Evolutionary conservation across 257 asterid genomes (phyloP).

Genomic region (Scutellaria minor): DNA sequence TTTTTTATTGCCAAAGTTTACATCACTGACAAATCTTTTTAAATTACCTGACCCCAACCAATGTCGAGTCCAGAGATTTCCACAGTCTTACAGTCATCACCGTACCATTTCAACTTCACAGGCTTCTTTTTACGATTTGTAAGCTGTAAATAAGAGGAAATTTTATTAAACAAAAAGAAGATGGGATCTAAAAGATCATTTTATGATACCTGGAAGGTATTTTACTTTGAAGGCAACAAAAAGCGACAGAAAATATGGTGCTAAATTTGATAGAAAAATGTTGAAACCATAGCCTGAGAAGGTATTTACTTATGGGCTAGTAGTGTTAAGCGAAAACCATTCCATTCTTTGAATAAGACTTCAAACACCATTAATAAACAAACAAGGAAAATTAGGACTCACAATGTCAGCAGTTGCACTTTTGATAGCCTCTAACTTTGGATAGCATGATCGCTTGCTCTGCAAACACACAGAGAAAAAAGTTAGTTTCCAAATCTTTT

Average conservation of each 20-base stretch:
- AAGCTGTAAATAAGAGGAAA: conserved; percentile 59
- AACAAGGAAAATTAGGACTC: conserved; percentile 44
- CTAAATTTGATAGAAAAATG: too few relatives aligned
- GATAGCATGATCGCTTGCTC: conserved; percentile 91
- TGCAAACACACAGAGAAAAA: conserved; percentile 47
- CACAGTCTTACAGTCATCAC: conserved; percentile 53
- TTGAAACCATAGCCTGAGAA: too few relatives aligned
- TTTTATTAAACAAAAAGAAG: conserved; percentile 13
- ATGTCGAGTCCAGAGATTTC: conserved; percentile 94
- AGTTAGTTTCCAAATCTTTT: background rate
- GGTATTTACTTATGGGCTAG: too few relatives aligned
- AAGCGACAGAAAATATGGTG: too few relatives aligned
- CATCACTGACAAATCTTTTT: background rate
- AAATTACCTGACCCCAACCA: conserved; percentile 98
- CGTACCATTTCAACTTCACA: conserved; percentile 73
- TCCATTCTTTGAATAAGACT: too few relatives aligned
- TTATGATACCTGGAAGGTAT: too few relatives aligned
- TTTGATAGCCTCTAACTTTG: conserved; percentile 85
- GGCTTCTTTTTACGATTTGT: conserved; percentile 71
- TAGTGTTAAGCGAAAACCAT: too few relatives aligned
- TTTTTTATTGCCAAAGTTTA: too few relatives aligned
- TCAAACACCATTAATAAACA: too few relatives aligned
- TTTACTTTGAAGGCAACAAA: too few relatives aligned
- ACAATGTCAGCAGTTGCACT: conserved; percentile 95
- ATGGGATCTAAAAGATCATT: too few relatives aligned